Base-by-base conservation (phyloP, 148 eudicot genomes). In the Amaranthus cruentus region DNA sequence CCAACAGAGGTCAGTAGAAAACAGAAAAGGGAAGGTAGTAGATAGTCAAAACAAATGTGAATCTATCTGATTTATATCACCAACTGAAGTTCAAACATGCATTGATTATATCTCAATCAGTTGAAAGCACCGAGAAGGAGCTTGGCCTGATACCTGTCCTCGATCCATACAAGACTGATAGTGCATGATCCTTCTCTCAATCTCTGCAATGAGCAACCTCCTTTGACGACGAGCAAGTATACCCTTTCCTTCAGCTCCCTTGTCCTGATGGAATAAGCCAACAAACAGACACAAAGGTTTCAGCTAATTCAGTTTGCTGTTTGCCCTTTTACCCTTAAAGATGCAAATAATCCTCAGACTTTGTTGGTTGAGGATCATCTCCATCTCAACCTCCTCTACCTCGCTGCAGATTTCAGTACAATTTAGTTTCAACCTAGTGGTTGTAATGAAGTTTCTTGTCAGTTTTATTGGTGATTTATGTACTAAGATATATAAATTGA, bases 241-340 rank as follows among this genome's bases (percentile, higher is more conserved):
- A 79, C 99, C 99, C 77, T 91, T 90, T 62, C 99, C 99, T 79
- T 90, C 91, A 66, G 99, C 94, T 81, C 94, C 87, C 46, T 87
- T 88, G 74, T 92, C 97, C 99, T 96, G 80, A 66, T 60, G 55
- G 46, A 65, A 70, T 49, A 75, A 18, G 55, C 28, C 46, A 56
- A 51, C 55, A 70, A 47, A 6, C 46, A 28, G 38, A 28, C 38
- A 28, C 38, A 28, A 28, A 28, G 38, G 38, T 28, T 28, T 28
- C 38, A 28, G 38, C 38, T 28, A 28, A 1, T 28, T 28, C 38
- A 28, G 38, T 28, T 28, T 28, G 38, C 38, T 28, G 38, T 28
- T 28, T 28, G 38, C 38, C 38, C 38, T 28, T 28, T 28, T 28
- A 28, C 38, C 38, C 38, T 28, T 60, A 9, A 73, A 43, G 42